Percentiles rank a stretch among this genome's conserved stretches.
Evolutionary conservation across 1,284 basidiomycete genomes (phyloP).

Genomic region (Rhodotorula mucilaginosa): DNA sequence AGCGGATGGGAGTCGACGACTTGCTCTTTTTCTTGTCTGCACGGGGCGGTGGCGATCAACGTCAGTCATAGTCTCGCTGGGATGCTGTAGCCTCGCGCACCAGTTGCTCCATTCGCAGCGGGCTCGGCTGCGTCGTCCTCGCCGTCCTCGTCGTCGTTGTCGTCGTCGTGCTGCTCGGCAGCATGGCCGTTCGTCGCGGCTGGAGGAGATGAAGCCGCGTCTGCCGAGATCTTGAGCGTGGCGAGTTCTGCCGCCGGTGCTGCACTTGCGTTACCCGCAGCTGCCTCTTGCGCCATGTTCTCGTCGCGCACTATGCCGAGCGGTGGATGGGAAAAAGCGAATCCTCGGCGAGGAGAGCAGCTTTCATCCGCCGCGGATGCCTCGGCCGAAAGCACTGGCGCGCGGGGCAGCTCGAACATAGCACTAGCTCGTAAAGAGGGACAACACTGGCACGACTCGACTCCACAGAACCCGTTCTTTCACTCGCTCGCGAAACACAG

Average conservation of each 20-base stretch:
- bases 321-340: no score
- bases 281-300: neutral
- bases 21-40: conserved; percentile 42
- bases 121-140: conserved; percentile 6
- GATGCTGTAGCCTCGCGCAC: neutral
- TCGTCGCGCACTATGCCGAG: neutral
- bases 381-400: no score
- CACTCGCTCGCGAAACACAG: no score
- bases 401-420: no score
- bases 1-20: neutral
- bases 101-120: neutral
- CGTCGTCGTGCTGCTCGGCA: conserved; percentile 14
- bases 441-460: no score
- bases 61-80: neutral
- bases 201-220: neutral
- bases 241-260: neutral
- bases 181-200: conserved; percentile 6
- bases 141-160: conserved; percentile 12
- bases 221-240: conserved; percentile 1
- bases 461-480: no score
- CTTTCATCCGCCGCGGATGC: neutral
- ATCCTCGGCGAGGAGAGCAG: neutral
- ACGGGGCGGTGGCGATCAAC: neutral
- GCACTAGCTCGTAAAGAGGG: no score
- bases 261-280: neutral